Conservation (phyloP, 768 basidiomycete genomes). For the Tylopilus subfusipes region DNA sequence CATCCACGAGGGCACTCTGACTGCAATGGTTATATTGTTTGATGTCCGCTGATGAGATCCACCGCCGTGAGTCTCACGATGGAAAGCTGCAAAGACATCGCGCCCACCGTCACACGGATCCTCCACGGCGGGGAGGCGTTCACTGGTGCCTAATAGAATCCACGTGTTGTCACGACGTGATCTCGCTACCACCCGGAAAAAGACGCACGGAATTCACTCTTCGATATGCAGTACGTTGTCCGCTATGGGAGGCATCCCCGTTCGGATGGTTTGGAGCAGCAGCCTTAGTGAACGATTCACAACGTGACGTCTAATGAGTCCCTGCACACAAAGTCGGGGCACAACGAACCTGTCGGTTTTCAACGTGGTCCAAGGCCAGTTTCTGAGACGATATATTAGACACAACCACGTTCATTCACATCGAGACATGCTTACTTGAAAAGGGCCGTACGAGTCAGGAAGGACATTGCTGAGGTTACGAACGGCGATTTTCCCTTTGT, state of each 20-base stretch:
- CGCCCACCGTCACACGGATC: background rate
- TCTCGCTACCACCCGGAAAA: background rate
- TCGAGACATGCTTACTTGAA: background rate
- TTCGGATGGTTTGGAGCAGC: background rate
- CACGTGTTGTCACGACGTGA: background rate
- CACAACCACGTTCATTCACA: background rate
- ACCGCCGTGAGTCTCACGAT: background rate
- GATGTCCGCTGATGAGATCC: background rate
- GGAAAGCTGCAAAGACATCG: too few relatives aligned
- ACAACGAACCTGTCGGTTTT: background rate
- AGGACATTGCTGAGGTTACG: background rate
- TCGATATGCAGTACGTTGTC: background rate
- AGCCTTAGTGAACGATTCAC: background rate
- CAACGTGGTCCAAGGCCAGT: background rate
- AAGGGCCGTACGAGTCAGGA: constrained; percentile 4
- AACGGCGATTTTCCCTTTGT: background rate
- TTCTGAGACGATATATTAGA: background rate
- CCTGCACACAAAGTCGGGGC: background rate
- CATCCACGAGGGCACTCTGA: constrained; percentile 1
- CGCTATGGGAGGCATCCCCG: background rate
- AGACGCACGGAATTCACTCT: background rate
- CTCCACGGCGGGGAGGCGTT: background rate
- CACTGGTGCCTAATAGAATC: background rate
- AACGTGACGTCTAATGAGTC: background rate
- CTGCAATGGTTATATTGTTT: background rate